These are phyloP conservation scores for Pycnococcus provasolii DNA, from an alignment of 139 green algal species.

Conservation along the genomic window DNA sequence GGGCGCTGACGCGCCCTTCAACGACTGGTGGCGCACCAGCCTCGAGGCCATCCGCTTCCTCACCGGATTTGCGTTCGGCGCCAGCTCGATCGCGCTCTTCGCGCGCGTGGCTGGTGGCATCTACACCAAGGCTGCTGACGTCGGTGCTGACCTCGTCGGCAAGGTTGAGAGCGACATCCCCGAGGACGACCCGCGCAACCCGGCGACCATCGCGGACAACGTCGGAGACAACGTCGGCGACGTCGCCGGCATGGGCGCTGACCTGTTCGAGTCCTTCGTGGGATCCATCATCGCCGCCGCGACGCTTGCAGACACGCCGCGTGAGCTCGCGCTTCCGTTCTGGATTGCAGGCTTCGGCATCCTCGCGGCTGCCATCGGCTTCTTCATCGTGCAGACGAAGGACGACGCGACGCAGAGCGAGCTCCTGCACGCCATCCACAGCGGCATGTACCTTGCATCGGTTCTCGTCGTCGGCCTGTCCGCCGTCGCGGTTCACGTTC, in stretches of 20 bases:
- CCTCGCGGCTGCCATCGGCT: slow-evolving; percentile 30
- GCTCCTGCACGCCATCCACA: slow-evolving; percentile 35
- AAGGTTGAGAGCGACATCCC: slow-evolving; percentile 53
- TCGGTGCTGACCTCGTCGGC: slow-evolving; percentile 54
- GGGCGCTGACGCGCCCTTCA: background rate
- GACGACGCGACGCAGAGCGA: slow-evolving; percentile 34
- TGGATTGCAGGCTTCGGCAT: slow-evolving; percentile 40
- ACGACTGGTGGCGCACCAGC: background rate
- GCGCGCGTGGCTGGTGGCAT: slow-evolving; percentile 44
- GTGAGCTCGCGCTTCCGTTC: slow-evolving; percentile 35
- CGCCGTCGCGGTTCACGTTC: slow-evolving; percentile 17
- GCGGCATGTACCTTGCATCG: slow-evolving; percentile 30
- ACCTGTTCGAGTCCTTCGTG: slow-evolving; percentile 49
- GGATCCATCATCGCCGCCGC: slow-evolving; percentile 35
- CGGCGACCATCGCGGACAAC: slow-evolving; percentile 49
- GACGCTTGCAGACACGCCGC: slow-evolving; percentile 22
- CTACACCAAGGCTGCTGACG: slow-evolving; percentile 54
- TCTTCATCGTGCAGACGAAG: slow-evolving; percentile 35
- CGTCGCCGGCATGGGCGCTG: slow-evolving; percentile 45
- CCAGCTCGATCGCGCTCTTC: slow-evolving; percentile 42
- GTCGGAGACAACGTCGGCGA: slow-evolving; percentile 62
- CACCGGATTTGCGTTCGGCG: slow-evolving; percentile 41
- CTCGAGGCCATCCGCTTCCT: slow-evolving; percentile 26
- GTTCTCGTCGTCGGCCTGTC: slow-evolving; percentile 24
- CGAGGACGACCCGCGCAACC: slow-evolving; percentile 59